Base-by-base conservation (phyloP, 2,329 filamentous ascomycete genomes). In the Juglanconis sp. region DNA sequence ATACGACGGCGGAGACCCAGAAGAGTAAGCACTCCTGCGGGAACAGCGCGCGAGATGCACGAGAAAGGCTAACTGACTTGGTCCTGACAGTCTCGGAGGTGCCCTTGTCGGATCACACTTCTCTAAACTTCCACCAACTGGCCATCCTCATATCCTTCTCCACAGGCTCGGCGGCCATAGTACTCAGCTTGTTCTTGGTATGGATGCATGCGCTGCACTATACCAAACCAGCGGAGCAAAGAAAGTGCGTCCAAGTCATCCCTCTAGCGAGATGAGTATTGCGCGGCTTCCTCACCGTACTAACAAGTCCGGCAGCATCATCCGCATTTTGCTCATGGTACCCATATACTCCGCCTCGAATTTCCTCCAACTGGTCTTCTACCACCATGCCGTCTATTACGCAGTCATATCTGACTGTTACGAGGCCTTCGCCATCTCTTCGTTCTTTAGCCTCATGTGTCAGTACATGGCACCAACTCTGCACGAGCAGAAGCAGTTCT, bases 291-390 rank as follows among this genome's bases (percentile, higher is more conserved):
- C 59, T 35, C 17, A 53, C 13, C 9, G 13, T 53, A 35, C 61
- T 63, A 24, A 63, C 50, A 8, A 44, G 8, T 15, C n/a, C 40
- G 52, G 52, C 66, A 91, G 87, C 71, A 92, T 95, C 68, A 93
- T 96, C 68, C 90, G 92, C 53, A 94, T 96, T 66, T 82, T 96
- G 32, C 87, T 93, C 72, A 94, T 96, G 90, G 85, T 96, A 53
- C 92, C 92, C 44, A 80, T 96, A 63, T 96, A 96, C 73, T 81
- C 88, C 54, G 79, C 87, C 44, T 87, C 92, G 24, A 87, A 89
- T 38, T 90, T 90, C 70, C 81, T 94, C 42, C 87, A 87, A 62
- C 85, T 91, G 67, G 80, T 83, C 65, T 92, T 84, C 76, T 94
- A 95, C 78, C 84, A 82, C 71, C 84, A 92, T 68, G 86, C 88